Percentiles rank a stretch among this genome's conserved stretches.
Conservation (phyloP, 2,329 filamentous ascomycete species). For the Fusarium goolgardi region DNA sequence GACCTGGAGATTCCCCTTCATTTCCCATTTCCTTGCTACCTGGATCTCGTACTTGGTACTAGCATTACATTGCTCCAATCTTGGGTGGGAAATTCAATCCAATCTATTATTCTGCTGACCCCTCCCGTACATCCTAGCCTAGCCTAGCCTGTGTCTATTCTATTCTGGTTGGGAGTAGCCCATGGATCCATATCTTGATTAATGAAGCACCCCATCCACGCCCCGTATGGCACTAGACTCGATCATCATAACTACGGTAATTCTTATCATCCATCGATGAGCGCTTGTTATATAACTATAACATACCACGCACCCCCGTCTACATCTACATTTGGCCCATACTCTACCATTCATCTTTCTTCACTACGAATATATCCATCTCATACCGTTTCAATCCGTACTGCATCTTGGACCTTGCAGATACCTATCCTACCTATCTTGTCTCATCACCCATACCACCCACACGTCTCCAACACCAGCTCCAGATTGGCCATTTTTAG, state of each 20-base stretch:
- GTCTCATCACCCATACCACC: slow-evolving; percentile 24
- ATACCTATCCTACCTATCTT: slow-evolving; percentile 7
- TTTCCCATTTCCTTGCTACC: slow-evolving; percentile 37
- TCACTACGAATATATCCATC: slow-evolving; percentile 4
- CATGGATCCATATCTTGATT: slow-evolving; percentile 36
- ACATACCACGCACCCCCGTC: slow-evolving; percentile 14
- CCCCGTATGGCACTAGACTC: slow-evolving; percentile 17
- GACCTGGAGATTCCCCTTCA: slow-evolving; percentile 35
- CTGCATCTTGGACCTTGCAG: slow-evolving; percentile 27
- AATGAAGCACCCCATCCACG: slow-evolving; percentile 38
- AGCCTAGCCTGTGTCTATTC: slow-evolving; percentile 1
- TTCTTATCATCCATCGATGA: slow-evolving; percentile 14
- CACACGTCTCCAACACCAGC: slow-evolving; percentile 39
- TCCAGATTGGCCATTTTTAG: slow-evolving; percentile 39
- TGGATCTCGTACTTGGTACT: slow-evolving; percentile 40
- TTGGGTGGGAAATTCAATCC: slow-evolving; percentile 13
- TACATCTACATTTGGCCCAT: not conserved
- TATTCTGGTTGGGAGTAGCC: slow-evolving; percentile 17
- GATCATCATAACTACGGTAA: slow-evolving; percentile 32
- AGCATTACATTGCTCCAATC: slow-evolving; percentile 15
- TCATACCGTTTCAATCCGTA: slow-evolving; percentile 2
- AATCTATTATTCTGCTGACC: slow-evolving; percentile 46
- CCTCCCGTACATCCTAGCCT: slow-evolving; percentile 33
- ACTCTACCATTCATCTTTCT: slow-evolving; percentile 1
- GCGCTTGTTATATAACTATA: slow-evolving; percentile 32